Base-by-base conservation (phyloP, 2,329 filamentous ascomycete genomes). In the Sporothrix dimorphospora region DNA sequence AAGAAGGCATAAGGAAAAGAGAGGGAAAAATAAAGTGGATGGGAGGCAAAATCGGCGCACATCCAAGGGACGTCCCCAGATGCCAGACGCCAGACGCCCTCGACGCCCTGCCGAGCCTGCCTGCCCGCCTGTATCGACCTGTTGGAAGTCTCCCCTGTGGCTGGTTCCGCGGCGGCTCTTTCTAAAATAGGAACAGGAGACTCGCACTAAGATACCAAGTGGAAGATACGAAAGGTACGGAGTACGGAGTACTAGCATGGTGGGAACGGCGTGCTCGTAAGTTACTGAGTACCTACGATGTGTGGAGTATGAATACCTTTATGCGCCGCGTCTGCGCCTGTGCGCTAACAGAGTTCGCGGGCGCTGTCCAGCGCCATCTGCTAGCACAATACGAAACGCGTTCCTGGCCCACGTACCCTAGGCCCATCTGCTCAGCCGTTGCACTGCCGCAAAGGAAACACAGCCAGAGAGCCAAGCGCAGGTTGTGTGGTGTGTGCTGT, bases 371-470 rank as follows among this genome's bases (percentile, higher is more conserved):
- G 45, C 45, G 9, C 45, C 24, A 38, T 24, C 19, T 68, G 45
- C 19, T 53, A 68, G 47, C 69, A 66, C 3, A 49, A 34, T 45
- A 45, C 63, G 42, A 49, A 66, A 66, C 63, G 40, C 42, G 55
- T 65, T 61, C 68, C 40, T 57, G 14, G 21, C 40, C 55, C 12
- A 30, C 34, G 19, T 68, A 40, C 38, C 30, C 59, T 24, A n/a
- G 11, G n/a, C 8, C 19, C n/a, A 53, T n/a, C 40, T 49, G 53
- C 14, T 30, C 53, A 63, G 42, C 69, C 24, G 42, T 63, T 70
- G 69, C 69, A 70, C 69, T 70, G 69, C 69, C 69, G 69, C 69
- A 63, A 38, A 34, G 53, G 49, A 47, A 45, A 30, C 40, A 61
- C 34, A 63, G 57, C 57, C 57, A 42, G 38, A n/a, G n/a, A 63